Base-by-base conservation (phyloP, 129 eudicot genomes). In the Apium graveolens region DNA sequence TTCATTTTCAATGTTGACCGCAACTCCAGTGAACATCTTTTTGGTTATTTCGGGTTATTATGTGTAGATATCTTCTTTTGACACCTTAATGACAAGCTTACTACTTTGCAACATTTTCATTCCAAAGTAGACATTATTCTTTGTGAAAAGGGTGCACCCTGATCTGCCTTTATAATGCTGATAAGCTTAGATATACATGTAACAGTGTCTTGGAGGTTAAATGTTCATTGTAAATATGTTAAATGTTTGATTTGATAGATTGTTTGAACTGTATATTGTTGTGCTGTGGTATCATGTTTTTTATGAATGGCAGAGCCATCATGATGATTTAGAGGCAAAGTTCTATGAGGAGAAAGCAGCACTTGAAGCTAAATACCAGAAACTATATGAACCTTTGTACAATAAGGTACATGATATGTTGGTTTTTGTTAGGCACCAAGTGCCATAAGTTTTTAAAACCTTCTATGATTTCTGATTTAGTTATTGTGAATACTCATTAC, bases 291-390 rank as follows among this genome's bases (percentile, higher is more conserved):
- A 7, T 51, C 46, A 81, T 77, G 13, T 51, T 39, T 73, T 29
- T 32, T n/a, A 1, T 79, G 27, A 32, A 38, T 78, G 70, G 73
- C 86, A 93, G 98, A 81, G 87, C n/a, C 84, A 87, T 82, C 96
- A 93, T 75, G 96, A 93, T 79, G 98, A 93, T 51, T 60, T 93
- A 10, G 96, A 93, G 86, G 94, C 94, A 0, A 90, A 87, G 70
- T 93, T 93, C 80, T 88, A 84, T 78, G 98, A 87, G 78, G 98
- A 93, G 87, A 89, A 88, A 84, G 94, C 94, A 41, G 90, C 94
- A 3, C 91, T 93, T 51, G 98, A 93, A 83, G 87, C 86, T 68
- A 93, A 90, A 80, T 93, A 90, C 86, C 94, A 90, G 82, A 93
- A 90, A 77, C 91, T 93, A 32, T 93, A 93, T 74, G 88, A 87